Conservation (phyloP, 1,284 basidiomycete species). For the Ceratobasidium sp. region DNA sequence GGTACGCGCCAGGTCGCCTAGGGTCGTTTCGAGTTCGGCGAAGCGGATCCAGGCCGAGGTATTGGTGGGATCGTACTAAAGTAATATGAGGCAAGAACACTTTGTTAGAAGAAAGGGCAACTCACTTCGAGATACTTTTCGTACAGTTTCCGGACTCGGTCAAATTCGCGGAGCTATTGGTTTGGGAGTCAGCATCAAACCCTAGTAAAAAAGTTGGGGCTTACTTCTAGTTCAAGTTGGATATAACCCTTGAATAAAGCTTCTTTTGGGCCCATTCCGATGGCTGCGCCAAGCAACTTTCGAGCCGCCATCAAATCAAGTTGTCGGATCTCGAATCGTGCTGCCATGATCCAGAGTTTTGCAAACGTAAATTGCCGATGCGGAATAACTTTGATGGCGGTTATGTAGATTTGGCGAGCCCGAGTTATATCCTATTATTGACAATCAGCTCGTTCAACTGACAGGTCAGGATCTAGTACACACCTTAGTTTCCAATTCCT, state of each 20-base stretch:
- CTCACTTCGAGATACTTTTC: constrained; percentile 92
- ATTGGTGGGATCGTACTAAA: constrained; percentile 87
- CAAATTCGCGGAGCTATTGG: constrained; percentile 79
- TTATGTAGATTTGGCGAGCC: constrained; percentile 92
- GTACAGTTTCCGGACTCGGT: constrained; percentile 91
- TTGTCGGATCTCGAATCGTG: constrained; percentile 91
- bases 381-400: constrained; percentile 88
- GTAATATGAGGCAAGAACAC: constrained; percentile 28
- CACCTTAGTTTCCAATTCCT: constrained; percentile 94
- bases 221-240: constrained; percentile 88
- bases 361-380: constrained; percentile 98
- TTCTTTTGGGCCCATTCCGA: constrained; percentile 97
- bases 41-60: constrained; percentile 97
- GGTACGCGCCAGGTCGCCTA: constrained; percentile 92
- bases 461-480: constrained; percentile 59
- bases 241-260: constrained; percentile 95
- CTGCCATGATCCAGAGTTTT: constrained; percentile 92
- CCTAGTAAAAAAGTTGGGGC: constrained; percentile 51
- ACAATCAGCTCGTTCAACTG: too few relatives aligned
- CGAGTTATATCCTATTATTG: constrained; percentile 79
- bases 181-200: constrained; percentile 6
- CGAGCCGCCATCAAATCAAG: constrained; percentile 88
- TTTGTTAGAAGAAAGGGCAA: constrained; percentile 8
- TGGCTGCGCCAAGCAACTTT: constrained; percentile 89
- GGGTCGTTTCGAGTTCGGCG: constrained; percentile 92